Evolutionary conservation across 176 grass and related monocot genomes (phyloP).

Genomic region (Ananas comosus): DNA sequence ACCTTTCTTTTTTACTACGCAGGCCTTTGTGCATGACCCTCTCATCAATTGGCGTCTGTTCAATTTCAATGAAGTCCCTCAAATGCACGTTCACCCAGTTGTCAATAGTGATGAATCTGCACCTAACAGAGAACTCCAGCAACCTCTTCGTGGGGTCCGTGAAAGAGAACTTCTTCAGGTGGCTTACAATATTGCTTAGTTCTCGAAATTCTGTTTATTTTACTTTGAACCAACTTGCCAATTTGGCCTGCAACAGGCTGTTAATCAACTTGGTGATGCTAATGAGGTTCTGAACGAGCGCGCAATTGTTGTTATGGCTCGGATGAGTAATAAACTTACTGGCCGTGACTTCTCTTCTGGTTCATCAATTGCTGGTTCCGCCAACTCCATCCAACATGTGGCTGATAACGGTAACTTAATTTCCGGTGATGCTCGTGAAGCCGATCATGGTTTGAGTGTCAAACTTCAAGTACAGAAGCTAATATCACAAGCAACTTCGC

Average conservation of each 20-base stretch:
- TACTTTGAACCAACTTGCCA: background rate
- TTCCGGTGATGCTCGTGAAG: slow-evolving; percentile 60
- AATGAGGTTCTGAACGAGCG: slow-evolving; percentile 97
- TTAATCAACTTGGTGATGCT: slow-evolving; percentile 95
- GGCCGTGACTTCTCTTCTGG: slow-evolving; percentile 84
- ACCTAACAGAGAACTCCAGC: slow-evolving; percentile 46
- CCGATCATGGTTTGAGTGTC: slow-evolving; percentile 55
- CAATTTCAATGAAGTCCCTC: slow-evolving; percentile 98
- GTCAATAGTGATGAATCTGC: slow-evolving; percentile 70
- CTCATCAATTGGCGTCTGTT: slow-evolving; percentile 96
- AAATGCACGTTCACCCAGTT: slow-evolving; percentile 68
- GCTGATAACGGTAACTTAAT: slow-evolving; percentile 24
- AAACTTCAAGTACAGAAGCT: slow-evolving; percentile 89
- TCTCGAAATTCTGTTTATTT: background rate
- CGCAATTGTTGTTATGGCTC: slow-evolving; percentile 86
- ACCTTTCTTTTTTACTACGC: slow-evolving; percentile 18
- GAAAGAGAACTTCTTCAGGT: slow-evolving; percentile 92
- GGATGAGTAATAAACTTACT: slow-evolving; percentile 94
- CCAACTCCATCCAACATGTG: slow-evolving; percentile 29
- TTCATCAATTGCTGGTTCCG: slow-evolving; percentile 34
- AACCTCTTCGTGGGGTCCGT: slow-evolving; percentile 72
- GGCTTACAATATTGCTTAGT: slow-evolving; percentile 12
- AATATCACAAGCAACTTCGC: slow-evolving; percentile 75
- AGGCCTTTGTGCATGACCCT: slow-evolving; percentile 99
- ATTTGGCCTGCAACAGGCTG: slow-evolving; percentile 33